These are phyloP conservation scores for Pleurotus pulmonarius DNA, from an alignment of 768 basidiomycete species.

Conservation along the genomic window DNA sequence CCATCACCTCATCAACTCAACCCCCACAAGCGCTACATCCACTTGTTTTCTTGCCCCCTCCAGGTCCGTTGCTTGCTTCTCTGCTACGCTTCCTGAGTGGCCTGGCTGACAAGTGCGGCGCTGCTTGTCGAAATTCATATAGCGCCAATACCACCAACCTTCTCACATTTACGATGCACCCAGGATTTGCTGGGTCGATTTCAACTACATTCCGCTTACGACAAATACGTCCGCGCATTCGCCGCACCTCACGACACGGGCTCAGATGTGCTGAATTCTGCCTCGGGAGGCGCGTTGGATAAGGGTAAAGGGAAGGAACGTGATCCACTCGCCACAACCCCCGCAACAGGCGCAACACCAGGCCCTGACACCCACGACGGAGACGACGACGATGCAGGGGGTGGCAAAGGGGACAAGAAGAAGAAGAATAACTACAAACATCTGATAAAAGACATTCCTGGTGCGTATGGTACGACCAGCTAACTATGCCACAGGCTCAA, in stretches of 20 bases:
- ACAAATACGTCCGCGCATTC: slow-evolving; percentile 72
- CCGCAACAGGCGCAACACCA: slow-evolving; percentile 27
- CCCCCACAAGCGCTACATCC: slow-evolving; percentile 26
- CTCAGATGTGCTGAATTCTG: slow-evolving; percentile 17
- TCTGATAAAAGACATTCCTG: slow-evolving; percentile 72
- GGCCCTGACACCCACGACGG: slow-evolving; percentile 28
- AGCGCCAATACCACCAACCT: slow-evolving; percentile 33
- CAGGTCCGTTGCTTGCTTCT: slow-evolving; percentile 26
- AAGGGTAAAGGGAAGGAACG: slow-evolving; percentile 52
- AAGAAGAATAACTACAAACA: slow-evolving; percentile 76
- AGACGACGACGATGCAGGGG: slow-evolving; percentile 53
- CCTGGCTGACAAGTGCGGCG: not conserved
- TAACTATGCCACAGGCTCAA: not conserved
- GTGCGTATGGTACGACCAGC: slow-evolving; percentile 32
- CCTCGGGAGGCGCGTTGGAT: slow-evolving; percentile 25
- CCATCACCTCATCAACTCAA: slow-evolving; percentile 21
- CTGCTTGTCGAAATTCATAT: slow-evolving; percentile 6
- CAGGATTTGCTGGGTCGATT: slow-evolving; percentile 77
- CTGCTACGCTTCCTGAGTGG: not conserved
- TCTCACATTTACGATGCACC: slow-evolving; percentile 62
- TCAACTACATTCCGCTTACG: slow-evolving; percentile 68
- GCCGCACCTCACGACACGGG: slow-evolving; percentile 28
- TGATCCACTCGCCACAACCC: slow-evolving; percentile 12
- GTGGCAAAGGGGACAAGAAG: slow-evolving; percentile 61
- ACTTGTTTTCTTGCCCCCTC: slow-evolving; percentile 37